Evolutionary conservation across 495 filamentous ascomycete species (phyloP).

Genomic region (Sordaria brevicollis): DNA sequence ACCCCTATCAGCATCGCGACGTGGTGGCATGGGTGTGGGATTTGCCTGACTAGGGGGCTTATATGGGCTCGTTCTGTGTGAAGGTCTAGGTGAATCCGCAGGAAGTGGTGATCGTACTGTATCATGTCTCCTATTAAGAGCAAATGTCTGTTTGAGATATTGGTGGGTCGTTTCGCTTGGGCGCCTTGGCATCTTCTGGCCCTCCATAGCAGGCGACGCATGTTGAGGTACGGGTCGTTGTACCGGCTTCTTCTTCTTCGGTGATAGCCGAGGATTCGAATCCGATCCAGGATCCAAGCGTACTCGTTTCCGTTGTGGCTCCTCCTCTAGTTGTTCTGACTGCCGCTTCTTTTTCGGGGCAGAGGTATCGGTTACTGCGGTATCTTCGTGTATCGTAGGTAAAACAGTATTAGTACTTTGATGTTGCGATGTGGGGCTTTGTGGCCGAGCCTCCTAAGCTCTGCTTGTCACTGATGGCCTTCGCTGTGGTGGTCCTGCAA

Average conservation of each 20-base stretch:
- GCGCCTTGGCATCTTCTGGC: background rate
- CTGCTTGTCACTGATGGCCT: conserved; percentile 33
- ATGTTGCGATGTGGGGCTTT: background rate
- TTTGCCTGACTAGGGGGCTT: background rate
- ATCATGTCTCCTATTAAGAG: background rate
- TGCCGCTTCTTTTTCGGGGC: background rate
- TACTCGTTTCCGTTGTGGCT: background rate
- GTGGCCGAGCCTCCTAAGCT: conserved; percentile 21
- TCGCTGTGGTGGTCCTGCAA: conserved; percentile 28
- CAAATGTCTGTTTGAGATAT: background rate
- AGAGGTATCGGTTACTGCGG: background rate
- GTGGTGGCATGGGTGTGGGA: background rate
- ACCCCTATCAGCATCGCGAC: background rate
- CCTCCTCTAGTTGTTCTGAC: background rate
- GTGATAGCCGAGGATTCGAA: background rate
- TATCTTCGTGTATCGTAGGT: background rate
- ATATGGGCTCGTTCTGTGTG: background rate
- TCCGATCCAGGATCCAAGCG: background rate
- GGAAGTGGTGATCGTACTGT: background rate
- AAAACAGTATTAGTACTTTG: background rate
- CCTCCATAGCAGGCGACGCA: background rate
- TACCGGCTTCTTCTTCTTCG: background rate
- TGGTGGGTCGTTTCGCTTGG: background rate
- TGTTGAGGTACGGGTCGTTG: background rate
- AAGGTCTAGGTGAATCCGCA: background rate